phyloP scores from a whole-genome alignment of 495 filamentous ascomycete species.

The Apodospora peruviana region DNA sequence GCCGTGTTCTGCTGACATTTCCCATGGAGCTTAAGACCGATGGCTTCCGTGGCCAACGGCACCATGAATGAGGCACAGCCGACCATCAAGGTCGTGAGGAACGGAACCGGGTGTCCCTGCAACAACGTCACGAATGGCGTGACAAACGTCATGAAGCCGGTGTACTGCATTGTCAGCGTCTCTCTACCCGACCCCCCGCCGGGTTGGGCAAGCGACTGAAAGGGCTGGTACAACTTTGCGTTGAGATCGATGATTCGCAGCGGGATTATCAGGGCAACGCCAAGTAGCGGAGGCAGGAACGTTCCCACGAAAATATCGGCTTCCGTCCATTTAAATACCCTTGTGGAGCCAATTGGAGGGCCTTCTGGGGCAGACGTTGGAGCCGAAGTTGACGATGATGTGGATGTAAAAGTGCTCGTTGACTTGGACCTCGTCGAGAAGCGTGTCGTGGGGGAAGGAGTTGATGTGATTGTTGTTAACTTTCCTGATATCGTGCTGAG shows the following conservation, averaged over 20 bases:
- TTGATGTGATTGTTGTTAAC: conserved; percentile 23
- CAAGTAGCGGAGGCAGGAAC: conserved; percentile 27
- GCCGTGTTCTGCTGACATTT: conserved; percentile 20
- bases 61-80: conserved; percentile 21
- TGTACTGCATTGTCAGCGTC: conserved; percentile 25
- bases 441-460: conserved; percentile 15
- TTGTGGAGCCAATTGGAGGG: conserved; percentile 7
- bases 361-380: neutral
- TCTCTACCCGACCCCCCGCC: conserved; percentile 13
- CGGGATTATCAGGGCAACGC: conserved; percentile 25
- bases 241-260: conserved; percentile 33
- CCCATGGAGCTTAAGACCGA: conserved; percentile 32
- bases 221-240: conserved; percentile 35
- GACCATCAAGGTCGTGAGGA: conserved; percentile 26
- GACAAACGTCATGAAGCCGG: conserved; percentile 18
- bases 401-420: conserved; percentile 20
- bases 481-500: conserved; percentile 25
- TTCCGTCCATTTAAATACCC: conserved; percentile 17
- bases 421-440: conserved; percentile 15
- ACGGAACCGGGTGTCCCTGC: conserved; percentile 22
- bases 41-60: conserved; percentile 29
- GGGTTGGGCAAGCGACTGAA: conserved; percentile 20
- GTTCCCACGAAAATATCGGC: conserved; percentile 30
- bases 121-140: conserved; percentile 18
- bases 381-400: conserved; percentile 1